Conservation (phyloP, 768 basidiomycete species). For the Tulasnella sp. region DNA sequence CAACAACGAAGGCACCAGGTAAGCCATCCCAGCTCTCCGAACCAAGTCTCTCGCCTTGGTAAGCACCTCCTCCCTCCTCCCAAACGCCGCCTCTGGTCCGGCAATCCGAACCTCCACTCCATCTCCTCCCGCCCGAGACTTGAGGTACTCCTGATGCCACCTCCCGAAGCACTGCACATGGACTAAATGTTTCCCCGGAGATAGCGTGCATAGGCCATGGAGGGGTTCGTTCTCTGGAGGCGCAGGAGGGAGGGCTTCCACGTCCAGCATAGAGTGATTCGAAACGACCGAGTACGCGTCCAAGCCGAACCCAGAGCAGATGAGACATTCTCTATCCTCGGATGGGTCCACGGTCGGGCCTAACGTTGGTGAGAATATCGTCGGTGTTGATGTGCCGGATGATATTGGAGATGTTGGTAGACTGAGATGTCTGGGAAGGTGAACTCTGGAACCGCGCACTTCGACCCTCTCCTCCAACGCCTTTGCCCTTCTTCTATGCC, state of each 20-base stretch:
- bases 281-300: slow-evolving; percentile 4
- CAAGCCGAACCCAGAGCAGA: slow-evolving; percentile 25
- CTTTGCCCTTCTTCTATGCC: not conserved
- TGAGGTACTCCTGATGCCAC: not conserved
- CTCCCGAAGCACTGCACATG: not conserved
- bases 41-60: not conserved
- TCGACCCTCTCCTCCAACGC: not conserved
- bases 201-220: not conserved
- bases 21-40: not conserved
- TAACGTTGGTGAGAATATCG: not conserved
- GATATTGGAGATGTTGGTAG: not conserved
- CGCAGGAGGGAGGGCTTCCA: not conserved
- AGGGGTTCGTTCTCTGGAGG: not conserved
- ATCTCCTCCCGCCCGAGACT: not conserved
- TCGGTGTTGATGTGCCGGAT: not conserved
- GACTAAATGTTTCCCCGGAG: not conserved
- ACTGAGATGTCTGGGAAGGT: not conserved
- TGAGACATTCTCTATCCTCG: slow-evolving; percentile 26
- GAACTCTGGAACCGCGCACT: not conserved
- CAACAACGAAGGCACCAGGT: not conserved
- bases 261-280: not conserved
- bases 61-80: not conserved
- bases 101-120: not conserved
- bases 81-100: not conserved
- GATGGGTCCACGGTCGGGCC: not conserved